Percentiles rank a stretch among this genome's conserved stretches.
phyloP scores from a whole-genome alignment of 2,329 filamentous ascomycete species.

The Phyllosticta ampelicida region DNA sequence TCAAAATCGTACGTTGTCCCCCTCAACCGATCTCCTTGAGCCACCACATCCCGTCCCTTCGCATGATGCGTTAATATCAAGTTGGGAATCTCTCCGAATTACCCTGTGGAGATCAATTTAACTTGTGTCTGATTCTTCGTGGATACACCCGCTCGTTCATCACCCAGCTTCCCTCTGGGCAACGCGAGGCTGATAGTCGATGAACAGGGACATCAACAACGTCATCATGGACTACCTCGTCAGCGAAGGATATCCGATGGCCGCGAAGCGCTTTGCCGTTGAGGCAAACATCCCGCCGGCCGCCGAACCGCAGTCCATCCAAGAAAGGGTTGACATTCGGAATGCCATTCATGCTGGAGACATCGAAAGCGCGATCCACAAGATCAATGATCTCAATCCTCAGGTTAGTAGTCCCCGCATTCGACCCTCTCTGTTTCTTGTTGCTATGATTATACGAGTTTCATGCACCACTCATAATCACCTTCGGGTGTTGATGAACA shows the following conservation, averaged over 20 bases:
- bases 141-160: conserved; percentile 13
- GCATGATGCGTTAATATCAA: conserved; percentile 81
- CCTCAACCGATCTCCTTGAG: conserved; percentile 28
- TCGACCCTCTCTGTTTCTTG: conserved; percentile 7
- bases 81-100: conserved; percentile 99
- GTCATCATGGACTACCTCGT: conserved; percentile 95
- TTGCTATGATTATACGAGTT: conserved; percentile 88
- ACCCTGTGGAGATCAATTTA: conserved; percentile 81
- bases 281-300: conserved; percentile 79
- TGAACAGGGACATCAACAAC: conserved; percentile 77
- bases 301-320: conserved; percentile 62
- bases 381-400: conserved; percentile 80
- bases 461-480: conserved; percentile 99
- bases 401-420: conserved; percentile 54
- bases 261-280: conserved; percentile 83
- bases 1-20: conserved; percentile 67
- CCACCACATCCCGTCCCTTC: conserved; percentile 19
- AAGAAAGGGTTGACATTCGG: conserved; percentile 70
- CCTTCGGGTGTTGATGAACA: conserved; percentile 83
- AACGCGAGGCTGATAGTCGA: conserved; percentile 17
- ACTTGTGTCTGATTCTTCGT: conserved; percentile 57
- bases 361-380: conserved; percentile 74
- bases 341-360: conserved; percentile 76
- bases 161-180: neutral
- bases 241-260: conserved; percentile 86